phyloP scores from a whole-genome alignment of 2,329 filamentous ascomycete species.

The Colletotrichum sp. region DNA sequence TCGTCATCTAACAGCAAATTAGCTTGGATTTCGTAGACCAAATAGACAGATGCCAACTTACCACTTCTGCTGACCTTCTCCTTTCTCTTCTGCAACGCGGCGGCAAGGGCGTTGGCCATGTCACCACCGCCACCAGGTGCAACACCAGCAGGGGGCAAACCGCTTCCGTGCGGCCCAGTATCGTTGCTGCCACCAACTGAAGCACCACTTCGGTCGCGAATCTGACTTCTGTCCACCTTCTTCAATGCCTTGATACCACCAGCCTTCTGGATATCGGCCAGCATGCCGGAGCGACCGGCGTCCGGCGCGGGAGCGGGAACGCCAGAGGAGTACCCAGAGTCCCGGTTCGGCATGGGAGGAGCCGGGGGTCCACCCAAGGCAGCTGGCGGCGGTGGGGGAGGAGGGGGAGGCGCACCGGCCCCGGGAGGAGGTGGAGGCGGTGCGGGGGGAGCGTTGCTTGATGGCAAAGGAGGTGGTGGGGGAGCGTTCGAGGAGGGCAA shows the following conservation, averaged over 20 bases:
- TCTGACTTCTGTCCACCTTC: constrained; percentile 75
- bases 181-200: constrained; percentile 50
- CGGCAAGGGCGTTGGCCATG: constrained; percentile 83
- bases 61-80: constrained; percentile 94
- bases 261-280: constrained; percentile 75
- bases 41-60: constrained; percentile 56
- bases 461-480: constrained; percentile 43
- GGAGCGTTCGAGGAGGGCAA: constrained; percentile 35
- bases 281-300: constrained; percentile 61
- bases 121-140: constrained; percentile 62
- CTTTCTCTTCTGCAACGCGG: constrained; percentile 81
- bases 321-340: constrained; percentile 61
- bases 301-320: constrained; percentile 52
- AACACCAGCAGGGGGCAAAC: constrained; percentile 55
- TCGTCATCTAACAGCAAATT: constrained; percentile 69
- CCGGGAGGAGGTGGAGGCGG: constrained; percentile 45
- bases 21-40: constrained; percentile 5
- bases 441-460: constrained; percentile 33
- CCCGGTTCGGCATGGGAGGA: constrained; percentile 61
- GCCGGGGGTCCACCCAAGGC: constrained; percentile 50
- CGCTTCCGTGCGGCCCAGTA: constrained; percentile 56
- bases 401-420: constrained; percentile 38
- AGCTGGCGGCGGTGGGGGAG: constrained; percentile 38
- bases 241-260: constrained; percentile 72
- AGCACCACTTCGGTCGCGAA: constrained; percentile 74